Conservation (phyloP, 768 basidiomycete species). For the Trametes maxima region DNA sequence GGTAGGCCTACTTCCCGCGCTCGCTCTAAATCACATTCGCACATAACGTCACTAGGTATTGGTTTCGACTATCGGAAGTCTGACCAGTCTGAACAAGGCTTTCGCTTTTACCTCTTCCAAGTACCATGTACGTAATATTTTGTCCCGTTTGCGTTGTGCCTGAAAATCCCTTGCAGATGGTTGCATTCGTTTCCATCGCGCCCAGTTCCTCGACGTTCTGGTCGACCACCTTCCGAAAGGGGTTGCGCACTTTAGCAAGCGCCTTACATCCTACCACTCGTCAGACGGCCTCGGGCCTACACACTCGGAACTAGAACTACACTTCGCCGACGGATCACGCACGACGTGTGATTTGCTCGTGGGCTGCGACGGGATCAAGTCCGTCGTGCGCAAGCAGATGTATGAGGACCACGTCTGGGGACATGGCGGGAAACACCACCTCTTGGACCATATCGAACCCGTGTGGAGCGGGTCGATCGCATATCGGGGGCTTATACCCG, state of each 20-base stretch:
- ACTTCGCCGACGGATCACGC: conserved; percentile 31
- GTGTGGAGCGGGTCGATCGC: conserved; percentile 50
- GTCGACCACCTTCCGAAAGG: conserved; percentile 33
- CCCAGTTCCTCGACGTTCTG: conserved; percentile 49
- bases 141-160: neutral
- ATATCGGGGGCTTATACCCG: conserved; percentile 49
- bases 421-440: conserved; percentile 21
- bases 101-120: conserved; percentile 41
- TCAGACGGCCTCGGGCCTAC: neutral
- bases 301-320: conserved; percentile 17
- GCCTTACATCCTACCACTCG: conserved; percentile 27
- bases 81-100: conserved; percentile 42
- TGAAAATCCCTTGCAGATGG: conserved; percentile 23
- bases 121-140: conserved; percentile 41
- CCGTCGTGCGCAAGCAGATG: conserved; percentile 37
- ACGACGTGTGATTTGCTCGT: conserved; percentile 36
- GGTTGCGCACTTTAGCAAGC: conserved; percentile 36
- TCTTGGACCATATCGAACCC: conserved; percentile 43
- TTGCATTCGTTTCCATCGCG: conserved; percentile 49
- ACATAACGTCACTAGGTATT: conserved; percentile 33
- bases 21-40: neutral
- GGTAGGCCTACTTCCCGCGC: conserved; percentile 15
- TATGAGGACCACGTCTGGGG: conserved; percentile 24
- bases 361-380: conserved; percentile 39
- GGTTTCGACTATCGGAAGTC: conserved; percentile 51